Percentiles rank a stretch among this genome's conserved stretches.
Conservation (phyloP, 192 early-diverging fungal species). For the Linnemannia exigua region DNA sequence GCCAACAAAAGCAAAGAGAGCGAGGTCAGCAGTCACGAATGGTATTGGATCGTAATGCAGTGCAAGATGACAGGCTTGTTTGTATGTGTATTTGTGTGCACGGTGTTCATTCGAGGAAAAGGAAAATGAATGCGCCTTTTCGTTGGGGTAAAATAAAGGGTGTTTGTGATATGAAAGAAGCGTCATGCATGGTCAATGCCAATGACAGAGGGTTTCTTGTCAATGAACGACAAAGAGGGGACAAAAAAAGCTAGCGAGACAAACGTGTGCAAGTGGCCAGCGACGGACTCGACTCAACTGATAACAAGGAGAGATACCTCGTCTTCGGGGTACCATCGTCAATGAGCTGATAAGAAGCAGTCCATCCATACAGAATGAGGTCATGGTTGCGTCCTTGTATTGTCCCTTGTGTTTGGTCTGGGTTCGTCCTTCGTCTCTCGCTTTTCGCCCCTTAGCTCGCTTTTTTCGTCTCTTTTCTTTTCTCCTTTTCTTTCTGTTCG, state of each 20-base stretch:
- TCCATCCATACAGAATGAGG: background rate
- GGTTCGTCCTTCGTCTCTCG: background rate
- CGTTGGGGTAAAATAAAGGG: background rate
- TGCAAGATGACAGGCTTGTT: no score
- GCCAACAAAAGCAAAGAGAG: background rate
- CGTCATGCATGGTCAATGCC: background rate
- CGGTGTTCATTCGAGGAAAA: background rate
- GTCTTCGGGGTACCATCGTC: background rate
- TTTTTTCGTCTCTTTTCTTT: background rate
- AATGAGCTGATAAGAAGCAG: background rate
- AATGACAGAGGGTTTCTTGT: background rate
- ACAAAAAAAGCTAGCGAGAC: background rate
- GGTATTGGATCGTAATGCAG: no score
- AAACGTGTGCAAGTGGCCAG: background rate
- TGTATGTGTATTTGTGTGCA: background rate
- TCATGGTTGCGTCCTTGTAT: constrained; percentile 6
- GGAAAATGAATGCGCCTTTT: background rate
- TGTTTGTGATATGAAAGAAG: background rate
- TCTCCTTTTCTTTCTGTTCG: background rate
- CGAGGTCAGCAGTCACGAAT: background rate
- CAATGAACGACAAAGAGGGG: background rate
- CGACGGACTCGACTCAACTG: background rate
- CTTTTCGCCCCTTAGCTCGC: background rate
- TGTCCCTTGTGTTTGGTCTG: background rate
- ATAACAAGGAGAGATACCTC: background rate